Conservation (phyloP, 2,329 filamentous ascomycete genomes). For the Clonostachys byssicola region DNA sequence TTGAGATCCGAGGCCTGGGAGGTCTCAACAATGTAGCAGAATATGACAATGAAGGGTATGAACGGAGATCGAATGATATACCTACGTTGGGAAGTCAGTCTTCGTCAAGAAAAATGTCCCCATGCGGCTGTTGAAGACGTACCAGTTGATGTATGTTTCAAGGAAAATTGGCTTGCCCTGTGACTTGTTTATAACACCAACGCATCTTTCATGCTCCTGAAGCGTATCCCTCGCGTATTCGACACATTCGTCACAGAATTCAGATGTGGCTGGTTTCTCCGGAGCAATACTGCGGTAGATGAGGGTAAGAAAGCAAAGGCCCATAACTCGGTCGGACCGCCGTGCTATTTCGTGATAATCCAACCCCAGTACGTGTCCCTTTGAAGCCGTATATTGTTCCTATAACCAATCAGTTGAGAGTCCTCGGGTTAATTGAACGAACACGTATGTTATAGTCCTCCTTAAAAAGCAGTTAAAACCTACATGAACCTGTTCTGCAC, state of each 20-base stretch:
- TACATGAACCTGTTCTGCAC: background rate
- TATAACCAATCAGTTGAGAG: background rate
- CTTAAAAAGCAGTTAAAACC: background rate
- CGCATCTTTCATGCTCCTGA: slow-evolving; percentile 9
- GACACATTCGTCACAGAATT: slow-evolving; percentile 14
- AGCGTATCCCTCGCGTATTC: slow-evolving; percentile 10
- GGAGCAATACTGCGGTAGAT: slow-evolving; percentile 15
- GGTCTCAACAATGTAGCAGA: slow-evolving; percentile 23
- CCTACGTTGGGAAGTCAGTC: slow-evolving; percentile 5
- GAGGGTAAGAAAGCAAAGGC: slow-evolving; percentile 14
- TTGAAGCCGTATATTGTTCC: slow-evolving; percentile 1
- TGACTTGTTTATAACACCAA: slow-evolving; percentile 2
- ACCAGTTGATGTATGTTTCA: slow-evolving; percentile 9
- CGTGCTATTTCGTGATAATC: slow-evolving; percentile 7
- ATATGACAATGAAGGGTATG: slow-evolving; percentile 15
- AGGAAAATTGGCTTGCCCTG: slow-evolving; percentile 2
- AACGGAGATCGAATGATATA: slow-evolving; percentile 11
- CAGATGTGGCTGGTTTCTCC: slow-evolving; percentile 4
- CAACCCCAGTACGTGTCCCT: slow-evolving; percentile 3
- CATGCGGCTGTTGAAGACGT: background rate
- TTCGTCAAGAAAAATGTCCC: background rate
- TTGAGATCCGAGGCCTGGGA: slow-evolving; percentile 35
- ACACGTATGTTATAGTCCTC: too few species aligned
- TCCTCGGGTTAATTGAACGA: background rate
- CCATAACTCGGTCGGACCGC: slow-evolving; percentile 8